A percentile compares a stretch with the other conserved stretches of the same genome.
Evolutionary conservation across 2,329 filamentous ascomycete genomes (phyloP).

Genomic region (Claviceps humidiphila): DNA sequence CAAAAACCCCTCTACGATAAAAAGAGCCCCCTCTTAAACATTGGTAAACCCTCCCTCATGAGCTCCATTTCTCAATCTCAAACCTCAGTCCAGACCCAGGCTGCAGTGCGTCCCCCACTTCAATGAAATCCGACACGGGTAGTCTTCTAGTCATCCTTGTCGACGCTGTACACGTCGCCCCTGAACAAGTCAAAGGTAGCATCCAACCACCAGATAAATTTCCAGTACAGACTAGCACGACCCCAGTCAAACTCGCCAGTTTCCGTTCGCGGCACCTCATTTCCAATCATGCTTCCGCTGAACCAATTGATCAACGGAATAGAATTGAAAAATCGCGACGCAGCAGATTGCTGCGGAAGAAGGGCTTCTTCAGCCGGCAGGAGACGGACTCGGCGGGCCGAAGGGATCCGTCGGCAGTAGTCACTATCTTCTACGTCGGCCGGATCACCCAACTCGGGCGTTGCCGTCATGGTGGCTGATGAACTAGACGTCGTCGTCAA

Average conservation of each 20-base stretch:
- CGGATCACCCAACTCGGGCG: slow-evolving; percentile 16
- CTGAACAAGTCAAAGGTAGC: slow-evolving; percentile 44
- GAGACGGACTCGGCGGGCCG: slow-evolving; percentile 50
- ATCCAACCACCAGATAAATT: slow-evolving; percentile 51
- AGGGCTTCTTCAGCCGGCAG: slow-evolving; percentile 58
- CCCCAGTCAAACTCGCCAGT: slow-evolving; percentile 68
- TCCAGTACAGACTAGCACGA: slow-evolving; percentile 53
- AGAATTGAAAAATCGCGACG: slow-evolving; percentile 48
- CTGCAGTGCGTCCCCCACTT: neutral
- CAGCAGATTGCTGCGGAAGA: slow-evolving; percentile 51
- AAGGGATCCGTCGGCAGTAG: slow-evolving; percentile 51
- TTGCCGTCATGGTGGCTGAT: slow-evolving; percentile 30
- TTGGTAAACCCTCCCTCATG: neutral
- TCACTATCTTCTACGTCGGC: slow-evolving; percentile 22
- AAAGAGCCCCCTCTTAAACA: neutral
- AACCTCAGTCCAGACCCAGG: neutral
- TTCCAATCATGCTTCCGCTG: slow-evolving; percentile 59
- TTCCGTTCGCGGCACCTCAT: slow-evolving; percentile 59
- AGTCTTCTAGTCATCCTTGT: slow-evolving; percentile 40
- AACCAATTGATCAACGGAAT: slow-evolving; percentile 64
- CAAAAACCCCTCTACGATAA: no score
- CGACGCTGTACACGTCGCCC: slow-evolving; percentile 41
- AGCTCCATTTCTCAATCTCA: neutral
- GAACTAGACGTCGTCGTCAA: slow-evolving; percentile 30
- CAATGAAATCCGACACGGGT: neutral